Base-by-base conservation (phyloP, 306 rosid species). In the Heteromeles arbutifolia region DNA sequence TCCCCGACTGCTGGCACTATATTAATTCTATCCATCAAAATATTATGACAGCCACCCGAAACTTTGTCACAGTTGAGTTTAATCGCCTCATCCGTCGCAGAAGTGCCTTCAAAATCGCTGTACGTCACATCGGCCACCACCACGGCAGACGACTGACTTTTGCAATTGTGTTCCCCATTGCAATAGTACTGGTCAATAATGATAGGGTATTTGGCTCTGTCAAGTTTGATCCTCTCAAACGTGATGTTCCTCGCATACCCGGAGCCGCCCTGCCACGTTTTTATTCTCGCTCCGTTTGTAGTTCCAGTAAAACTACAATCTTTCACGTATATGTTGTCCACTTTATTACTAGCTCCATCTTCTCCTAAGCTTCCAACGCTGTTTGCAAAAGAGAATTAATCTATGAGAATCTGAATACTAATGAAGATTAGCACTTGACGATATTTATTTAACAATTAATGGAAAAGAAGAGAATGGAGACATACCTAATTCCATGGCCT, bases 221-320 rank as follows among this genome's bases (percentile, higher is more conserved):
- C 19, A 11, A 81, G 50, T 44, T 21, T 72, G 58, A 81, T 77
- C 12, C 67, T 13, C 56, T 81, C 72, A 21, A 76, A 81, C 0
- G 29, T 8, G 13, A 81, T 66, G 14, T 66, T 72, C 24, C 58
- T 76, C 0, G 67, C 78, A 48, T 65, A 77, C 6, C 84, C 84
- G 2, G 70, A 72, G 4, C 84, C 84, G 9, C 82, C 79, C 79
- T 78, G 74, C 86, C 83, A 82, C 44, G 44, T 74, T 34, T 82
- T 78, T 31, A 74, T 74, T 48, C 78, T 74, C 4, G 58, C 71
- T 31, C 70, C 78, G 52, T 74, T 74, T 53, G 52, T 44, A 19
- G 78, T 74, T 31, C 34, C 63, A 29, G 4, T 8, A 10, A 41
- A 41, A 48, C 48, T 44, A 31, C 64, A 48, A 8, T 74, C 32